phyloP scores from a whole-genome alignment of 768 basidiomycete species.

The Leucocoprinus leucothites region DNA sequence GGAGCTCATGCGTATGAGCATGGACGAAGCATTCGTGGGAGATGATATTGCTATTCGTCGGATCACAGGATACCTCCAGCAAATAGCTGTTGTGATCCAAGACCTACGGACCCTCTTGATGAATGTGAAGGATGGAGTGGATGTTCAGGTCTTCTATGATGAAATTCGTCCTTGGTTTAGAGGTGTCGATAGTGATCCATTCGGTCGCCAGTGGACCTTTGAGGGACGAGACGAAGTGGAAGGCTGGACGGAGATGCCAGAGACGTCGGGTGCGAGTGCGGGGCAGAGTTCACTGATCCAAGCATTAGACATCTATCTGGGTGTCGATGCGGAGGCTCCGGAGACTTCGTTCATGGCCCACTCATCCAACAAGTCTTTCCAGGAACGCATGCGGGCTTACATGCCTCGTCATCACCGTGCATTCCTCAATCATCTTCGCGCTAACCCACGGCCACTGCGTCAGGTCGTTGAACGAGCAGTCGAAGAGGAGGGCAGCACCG shows the following conservation, averaged over 20 bases:
- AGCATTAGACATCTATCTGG: conserved; percentile 69
- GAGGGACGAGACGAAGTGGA: conserved; percentile 53
- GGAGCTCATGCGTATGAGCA: conserved; percentile 77
- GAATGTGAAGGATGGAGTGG: conserved; percentile 64
- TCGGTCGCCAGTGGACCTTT: conserved; percentile 47
- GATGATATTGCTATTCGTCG: conserved; percentile 64
- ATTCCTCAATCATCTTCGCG: conserved; percentile 68
- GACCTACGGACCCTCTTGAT: conserved; percentile 60
- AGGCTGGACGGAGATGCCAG: conserved; percentile 38
- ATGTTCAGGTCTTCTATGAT: conserved; percentile 71
- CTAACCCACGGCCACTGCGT: conserved; percentile 60
- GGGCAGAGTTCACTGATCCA: conserved; percentile 82
- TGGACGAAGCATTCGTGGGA: conserved; percentile 86
- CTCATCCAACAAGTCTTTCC: conserved; percentile 38
- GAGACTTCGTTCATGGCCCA: conserved; percentile 4
- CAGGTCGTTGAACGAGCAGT: conserved; percentile 37
- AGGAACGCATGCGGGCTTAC: conserved; percentile 73
- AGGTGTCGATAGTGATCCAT: conserved; percentile 55
- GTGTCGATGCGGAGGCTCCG: conserved; percentile 39
- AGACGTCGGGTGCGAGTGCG: conserved; percentile 76
- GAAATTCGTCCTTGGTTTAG: conserved; percentile 79
- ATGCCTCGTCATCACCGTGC: conserved; percentile 81
- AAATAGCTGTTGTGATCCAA: conserved; percentile 63
- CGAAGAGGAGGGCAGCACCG: conserved; percentile 16
- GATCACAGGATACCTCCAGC: conserved; percentile 58